Evolutionary conservation across 352 stramenopile species (phyloP).

Genomic region (Phytophthora cryptogea): DNA sequence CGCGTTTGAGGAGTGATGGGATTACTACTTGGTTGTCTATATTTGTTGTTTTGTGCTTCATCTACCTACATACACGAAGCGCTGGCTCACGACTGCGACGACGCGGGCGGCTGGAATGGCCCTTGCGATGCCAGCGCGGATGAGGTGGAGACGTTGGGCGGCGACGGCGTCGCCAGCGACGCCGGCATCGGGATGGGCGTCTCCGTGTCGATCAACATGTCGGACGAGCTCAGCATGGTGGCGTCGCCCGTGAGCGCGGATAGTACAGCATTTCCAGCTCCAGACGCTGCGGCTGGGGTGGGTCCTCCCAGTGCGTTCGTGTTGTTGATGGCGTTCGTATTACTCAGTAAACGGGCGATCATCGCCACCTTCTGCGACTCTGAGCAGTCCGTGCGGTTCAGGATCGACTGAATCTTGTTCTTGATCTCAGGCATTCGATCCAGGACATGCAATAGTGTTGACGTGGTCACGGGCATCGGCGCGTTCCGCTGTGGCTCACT

Average conservation of each 20-base stretch:
- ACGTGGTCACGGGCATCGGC: constrained; percentile 76
- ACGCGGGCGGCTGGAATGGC: constrained; percentile 30
- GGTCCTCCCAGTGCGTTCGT: constrained; percentile 29
- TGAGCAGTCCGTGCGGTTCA: constrained; percentile 85
- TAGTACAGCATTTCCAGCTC: constrained; percentile 26
- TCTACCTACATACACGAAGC: constrained; percentile 28
- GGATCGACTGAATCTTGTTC: constrained; percentile 89
- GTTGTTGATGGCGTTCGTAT: constrained; percentile 80
- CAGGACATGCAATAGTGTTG: constrained; percentile 77
- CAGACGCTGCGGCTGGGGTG: constrained; percentile 1
- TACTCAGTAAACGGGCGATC: constrained; percentile 85
- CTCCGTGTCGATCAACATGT: constrained; percentile 50
- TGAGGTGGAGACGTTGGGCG: constrained; percentile 30
- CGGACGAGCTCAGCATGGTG: constrained; percentile 36
- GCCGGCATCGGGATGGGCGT: constrained; percentile 56
- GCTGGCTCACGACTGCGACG: constrained; percentile 23
- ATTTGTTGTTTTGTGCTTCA: constrained; percentile 37
- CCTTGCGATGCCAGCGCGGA: constrained; percentile 25
- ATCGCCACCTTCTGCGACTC: constrained; percentile 89
- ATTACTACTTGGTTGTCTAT: constrained; percentile 35
- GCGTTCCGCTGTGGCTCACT: constrained; percentile 25
- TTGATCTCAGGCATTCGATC: constrained; percentile 91
- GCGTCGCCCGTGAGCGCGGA: constrained; percentile 34
- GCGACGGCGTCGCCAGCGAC: constrained; percentile 31
- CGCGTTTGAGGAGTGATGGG: not conserved